Base-by-base conservation (phyloP, 2,329 filamentous ascomycete genomes). In the Trichoderma lentiforme region DNA sequence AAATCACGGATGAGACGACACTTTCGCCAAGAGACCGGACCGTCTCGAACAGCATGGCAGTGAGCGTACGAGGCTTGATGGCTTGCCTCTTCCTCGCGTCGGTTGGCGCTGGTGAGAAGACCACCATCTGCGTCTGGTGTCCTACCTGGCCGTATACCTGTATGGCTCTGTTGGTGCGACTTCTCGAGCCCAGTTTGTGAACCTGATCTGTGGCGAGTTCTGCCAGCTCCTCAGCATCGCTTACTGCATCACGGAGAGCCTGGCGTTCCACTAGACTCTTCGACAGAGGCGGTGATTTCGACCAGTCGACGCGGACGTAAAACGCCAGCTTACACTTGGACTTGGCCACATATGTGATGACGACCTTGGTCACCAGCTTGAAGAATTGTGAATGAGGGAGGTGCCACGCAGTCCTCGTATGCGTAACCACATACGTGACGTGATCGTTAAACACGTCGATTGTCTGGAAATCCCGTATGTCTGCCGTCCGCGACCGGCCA, bases 341-440 rank as follows among this genome's bases (percentile, higher is more conserved):
- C 82, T 98, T 98, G 67, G 94, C 91, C 73, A 95, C 88, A 78
- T 98, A 94, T 3, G 96, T 98, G 74, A 99, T 96, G 74, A 98
- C 94, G 74, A 97, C 90, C 82, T 97, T 98, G 75, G 90, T 95
- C 71, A 97, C 89, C 26, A 98, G 85, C 76, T 91, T 91, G 82
- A 98, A 97, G 66, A 90, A 88, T 63, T 90, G 86, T 68, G 91
- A 89, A 79, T 94, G 91, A 14, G 96, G 96, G 47, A 98, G 86
- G 83, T 97, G 94, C 93, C 94, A 97, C 8, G 89, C 86, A 21
- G 87, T 90, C 79, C 88, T 89, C 78, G 84, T 83, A 75, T 91
- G 87, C 11, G 86, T 88, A 58, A 91, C 87, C 39, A 91, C 88
- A 76, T 92, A 92, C 60, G 87, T 90, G 70, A 89, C 85, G 76